A percentile compares a stretch with the other conserved stretches of the same genome.
Evolutionary conservation across 208 protist species (phyloP).

Genomic region (Acanthamoeba healyi): DNA sequence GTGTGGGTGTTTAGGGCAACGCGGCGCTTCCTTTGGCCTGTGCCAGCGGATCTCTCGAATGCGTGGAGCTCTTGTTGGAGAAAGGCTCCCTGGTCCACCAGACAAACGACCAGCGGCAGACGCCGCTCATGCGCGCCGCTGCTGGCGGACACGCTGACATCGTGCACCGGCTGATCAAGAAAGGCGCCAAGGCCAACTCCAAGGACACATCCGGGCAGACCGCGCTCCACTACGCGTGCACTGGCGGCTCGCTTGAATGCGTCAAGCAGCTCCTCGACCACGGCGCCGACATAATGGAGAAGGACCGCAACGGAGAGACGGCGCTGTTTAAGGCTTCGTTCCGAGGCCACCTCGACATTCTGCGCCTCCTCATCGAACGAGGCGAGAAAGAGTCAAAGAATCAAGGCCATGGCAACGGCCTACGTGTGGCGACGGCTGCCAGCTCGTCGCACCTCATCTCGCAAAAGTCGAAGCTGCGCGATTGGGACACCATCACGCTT

Average conservation of each 20-base stretch:
- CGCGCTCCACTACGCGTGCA: conserved; percentile 49
- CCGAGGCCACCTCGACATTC: conserved; percentile 54
- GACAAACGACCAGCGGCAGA: conserved; percentile 54
- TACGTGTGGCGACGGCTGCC: neutral
- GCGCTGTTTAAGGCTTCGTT: conserved; percentile 61
- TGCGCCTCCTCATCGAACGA: conserved; percentile 22
- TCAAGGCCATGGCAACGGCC: neutral
- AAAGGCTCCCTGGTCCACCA: conserved; percentile 59
- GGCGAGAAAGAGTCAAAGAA: conserved; percentile 7
- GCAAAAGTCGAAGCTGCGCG: neutral
- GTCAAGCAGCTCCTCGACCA: conserved; percentile 28
- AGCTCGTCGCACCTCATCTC: neutral
- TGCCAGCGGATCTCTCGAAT: conserved; percentile 64
- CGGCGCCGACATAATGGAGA: conserved; percentile 19
- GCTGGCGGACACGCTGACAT: conserved; percentile 40
- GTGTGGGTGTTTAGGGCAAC: conserved; percentile 10
- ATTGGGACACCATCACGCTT: conserved; percentile 68
- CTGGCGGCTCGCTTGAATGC: conserved; percentile 46
- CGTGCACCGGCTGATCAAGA: neutral
- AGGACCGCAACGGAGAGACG: conserved; percentile 69
- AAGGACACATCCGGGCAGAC: conserved; percentile 60
- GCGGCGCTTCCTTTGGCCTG: conserved; percentile 21
- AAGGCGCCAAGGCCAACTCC: conserved; percentile 38
- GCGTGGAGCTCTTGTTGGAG: conserved; percentile 26
- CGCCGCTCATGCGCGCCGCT: conserved; percentile 41